Conservation (phyloP, 2,329 filamentous ascomycete genomes). For the Fusarium sp. region DNA sequence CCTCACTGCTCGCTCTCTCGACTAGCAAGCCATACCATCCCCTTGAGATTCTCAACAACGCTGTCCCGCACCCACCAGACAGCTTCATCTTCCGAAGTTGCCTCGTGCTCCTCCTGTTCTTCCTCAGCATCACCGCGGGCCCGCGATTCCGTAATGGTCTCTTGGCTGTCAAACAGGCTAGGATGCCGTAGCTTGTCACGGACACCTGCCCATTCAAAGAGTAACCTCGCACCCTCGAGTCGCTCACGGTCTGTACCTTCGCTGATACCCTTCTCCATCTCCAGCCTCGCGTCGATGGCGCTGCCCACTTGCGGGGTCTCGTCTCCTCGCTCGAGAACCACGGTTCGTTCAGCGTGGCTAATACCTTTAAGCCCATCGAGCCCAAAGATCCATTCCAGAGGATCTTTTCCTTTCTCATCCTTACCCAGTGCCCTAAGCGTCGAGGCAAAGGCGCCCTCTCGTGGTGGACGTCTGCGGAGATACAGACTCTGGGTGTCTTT, state of each 20-base stretch:
- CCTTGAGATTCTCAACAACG: slow-evolving; percentile 67
- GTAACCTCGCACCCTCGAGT: slow-evolving; percentile 61
- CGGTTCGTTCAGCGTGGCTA: slow-evolving; percentile 74
- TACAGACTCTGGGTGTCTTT: slow-evolving; percentile 77
- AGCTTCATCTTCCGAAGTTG: slow-evolving; percentile 45
- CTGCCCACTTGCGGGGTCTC: slow-evolving; percentile 62
- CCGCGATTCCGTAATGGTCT: slow-evolving; percentile 47
- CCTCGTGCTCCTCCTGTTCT: slow-evolving; percentile 34
- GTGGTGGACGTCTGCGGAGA: slow-evolving; percentile 76
- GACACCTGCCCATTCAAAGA: slow-evolving; percentile 69
- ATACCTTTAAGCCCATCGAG: slow-evolving; percentile 66
- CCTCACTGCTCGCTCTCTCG: slow-evolving; percentile 49
- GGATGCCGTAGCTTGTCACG: slow-evolving; percentile 51
- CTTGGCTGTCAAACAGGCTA: slow-evolving; percentile 49
- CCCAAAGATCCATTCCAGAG: slow-evolving; percentile 82
- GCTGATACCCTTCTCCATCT: slow-evolving; percentile 66
- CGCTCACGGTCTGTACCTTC: slow-evolving; percentile 55
- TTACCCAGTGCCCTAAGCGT: slow-evolving; percentile 79
- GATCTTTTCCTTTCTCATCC: slow-evolving; percentile 48
- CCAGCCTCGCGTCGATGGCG: slow-evolving; percentile 77
- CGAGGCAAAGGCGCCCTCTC: slow-evolving; percentile 77
- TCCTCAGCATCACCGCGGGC: slow-evolving; percentile 29
- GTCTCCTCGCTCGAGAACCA: slow-evolving; percentile 67
- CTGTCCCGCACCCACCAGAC: slow-evolving; percentile 69
- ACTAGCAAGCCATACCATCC: slow-evolving; percentile 64